phyloP scores from a whole-genome alignment of 371 early-diverging fungal genomes.

The Rhizomucor pusillus region DNA sequence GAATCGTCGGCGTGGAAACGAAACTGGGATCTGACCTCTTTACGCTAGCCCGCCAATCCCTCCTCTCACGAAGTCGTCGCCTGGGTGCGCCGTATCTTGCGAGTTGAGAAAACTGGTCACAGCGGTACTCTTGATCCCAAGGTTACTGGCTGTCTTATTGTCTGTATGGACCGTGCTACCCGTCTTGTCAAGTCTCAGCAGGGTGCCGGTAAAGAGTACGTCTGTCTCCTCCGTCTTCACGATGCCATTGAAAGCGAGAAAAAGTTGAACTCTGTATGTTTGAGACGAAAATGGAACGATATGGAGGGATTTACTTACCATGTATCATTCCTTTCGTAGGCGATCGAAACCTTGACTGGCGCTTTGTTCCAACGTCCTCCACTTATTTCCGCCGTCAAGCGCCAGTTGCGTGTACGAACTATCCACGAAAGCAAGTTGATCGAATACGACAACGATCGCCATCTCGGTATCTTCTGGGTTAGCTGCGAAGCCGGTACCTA shows the following conservation, averaged over 20 bases:
- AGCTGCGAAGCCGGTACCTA: constrained; percentile 99
- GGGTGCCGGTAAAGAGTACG: constrained; percentile 99
- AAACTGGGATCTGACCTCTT: too few relatives aligned
- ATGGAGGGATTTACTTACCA: constrained; percentile 1
- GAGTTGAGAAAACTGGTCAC: constrained; percentile 99
- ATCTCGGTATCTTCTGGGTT: constrained; percentile 97
- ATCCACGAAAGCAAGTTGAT: constrained; percentile 95
- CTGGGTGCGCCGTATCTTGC: constrained; percentile 99
- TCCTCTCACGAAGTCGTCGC: constrained; percentile 99
- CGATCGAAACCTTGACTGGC: constrained; percentile 95
- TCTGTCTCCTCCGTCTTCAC: constrained; percentile 95
- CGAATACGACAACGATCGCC: constrained; percentile 96
- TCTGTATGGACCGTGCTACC: constrained; percentile 99
- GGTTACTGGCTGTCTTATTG: constrained; percentile 99
- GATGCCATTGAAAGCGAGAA: constrained; percentile 88
- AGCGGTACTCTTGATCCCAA: constrained; percentile 99
- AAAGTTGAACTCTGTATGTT: constrained; percentile 70
- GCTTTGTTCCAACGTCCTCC: constrained; percentile 99
- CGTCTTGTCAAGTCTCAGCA: constrained; percentile 99
- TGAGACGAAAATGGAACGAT: neutral
- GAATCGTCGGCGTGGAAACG: too few relatives aligned
- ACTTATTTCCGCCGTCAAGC: constrained; percentile 99
- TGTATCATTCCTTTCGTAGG: constrained; percentile 31
- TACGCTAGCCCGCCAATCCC: constrained; percentile 99
- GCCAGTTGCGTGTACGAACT: constrained; percentile 99